Conservation (phyloP, 768 basidiomycete genomes). For the Leccinellum rugosiceps region DNA sequence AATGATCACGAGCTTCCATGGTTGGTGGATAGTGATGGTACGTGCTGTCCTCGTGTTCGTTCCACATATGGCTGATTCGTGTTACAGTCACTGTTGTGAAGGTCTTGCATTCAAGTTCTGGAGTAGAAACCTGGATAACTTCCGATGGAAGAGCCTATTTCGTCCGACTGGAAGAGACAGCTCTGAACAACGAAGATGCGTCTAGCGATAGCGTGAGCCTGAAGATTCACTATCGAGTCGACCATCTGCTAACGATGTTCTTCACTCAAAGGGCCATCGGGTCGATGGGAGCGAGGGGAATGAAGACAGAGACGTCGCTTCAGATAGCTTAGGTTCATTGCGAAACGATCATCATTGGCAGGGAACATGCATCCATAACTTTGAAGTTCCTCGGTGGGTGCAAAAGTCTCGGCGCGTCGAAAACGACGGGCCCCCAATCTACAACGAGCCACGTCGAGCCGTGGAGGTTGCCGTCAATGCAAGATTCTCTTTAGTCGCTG, state of each 20-base stretch:
- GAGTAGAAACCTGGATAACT: conserved; percentile 79
- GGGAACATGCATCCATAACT: conserved; percentile 78
- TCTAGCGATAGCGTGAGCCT: conserved; percentile 45
- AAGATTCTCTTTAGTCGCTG: conserved; percentile 78
- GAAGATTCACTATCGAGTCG: background rate
- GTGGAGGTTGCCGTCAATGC: conserved; percentile 66
- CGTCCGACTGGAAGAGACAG: conserved; percentile 51
- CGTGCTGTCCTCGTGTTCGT: conserved; percentile 13
- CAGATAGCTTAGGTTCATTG: conserved; percentile 4
- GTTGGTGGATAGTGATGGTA: conserved; percentile 74
- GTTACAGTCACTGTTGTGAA: conserved; percentile 58
- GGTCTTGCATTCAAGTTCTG: conserved; percentile 56
- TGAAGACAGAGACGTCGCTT: conserved; percentile 3
- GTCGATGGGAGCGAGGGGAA: conserved; percentile 3
- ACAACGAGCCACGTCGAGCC: conserved; percentile 66
- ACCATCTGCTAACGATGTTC: conserved; percentile 3
- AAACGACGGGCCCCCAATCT: conserved; percentile 41
- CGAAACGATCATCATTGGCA: conserved; percentile 47
- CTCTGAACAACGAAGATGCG: conserved; percentile 41
- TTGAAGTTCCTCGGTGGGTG: conserved; percentile 72
- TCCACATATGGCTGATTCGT: background rate
- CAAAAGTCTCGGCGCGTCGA: conserved; percentile 68
- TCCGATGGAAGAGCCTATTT: conserved; percentile 83
- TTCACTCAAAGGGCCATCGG: conserved; percentile 8
- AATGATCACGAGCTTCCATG: conserved; percentile 67